Conservation (phyloP, 345 rosid species). For the Acer yangbiense region DNA sequence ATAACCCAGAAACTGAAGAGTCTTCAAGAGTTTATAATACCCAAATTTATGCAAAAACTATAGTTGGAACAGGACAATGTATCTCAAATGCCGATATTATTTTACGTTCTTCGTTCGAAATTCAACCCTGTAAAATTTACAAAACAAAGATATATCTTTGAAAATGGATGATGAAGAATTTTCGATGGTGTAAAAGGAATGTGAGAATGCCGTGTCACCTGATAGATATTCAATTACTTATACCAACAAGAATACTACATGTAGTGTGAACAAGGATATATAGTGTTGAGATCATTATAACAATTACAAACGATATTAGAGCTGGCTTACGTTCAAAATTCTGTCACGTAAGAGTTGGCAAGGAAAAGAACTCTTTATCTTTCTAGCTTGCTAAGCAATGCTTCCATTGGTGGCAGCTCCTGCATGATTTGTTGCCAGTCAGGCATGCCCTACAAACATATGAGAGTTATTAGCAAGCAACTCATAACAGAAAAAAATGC, state of each 20-base stretch:
- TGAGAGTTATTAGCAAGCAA: not conserved
- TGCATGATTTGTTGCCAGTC: conserved; percentile 78
- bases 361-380: conserved; percentile 41
- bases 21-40: not conserved
- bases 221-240: not conserved
- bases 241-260: not conserved
- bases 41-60: not conserved
- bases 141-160: not conserved
- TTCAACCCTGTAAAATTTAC: not conserved
- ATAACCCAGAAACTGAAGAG: not conserved
- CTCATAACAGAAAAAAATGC: not conserved
- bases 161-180: not conserved
- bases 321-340: not conserved
- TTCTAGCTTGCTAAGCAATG: conserved; percentile 84
- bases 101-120: not conserved
- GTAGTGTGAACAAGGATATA: not conserved
- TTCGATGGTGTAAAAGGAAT: not conserved
- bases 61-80: not conserved
- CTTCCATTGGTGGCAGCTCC: conserved; percentile 82
- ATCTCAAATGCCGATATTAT: not conserved
- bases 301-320: not conserved
- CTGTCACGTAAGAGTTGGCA: conserved; percentile 2
- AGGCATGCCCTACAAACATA: conserved; percentile 75
- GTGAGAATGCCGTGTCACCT: not conserved
- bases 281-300: not conserved